These are phyloP conservation scores for Penicillium digitatum DNA, from an alignment of 2,329 filamentous ascomycete species.

Conservation along the genomic window DNA sequence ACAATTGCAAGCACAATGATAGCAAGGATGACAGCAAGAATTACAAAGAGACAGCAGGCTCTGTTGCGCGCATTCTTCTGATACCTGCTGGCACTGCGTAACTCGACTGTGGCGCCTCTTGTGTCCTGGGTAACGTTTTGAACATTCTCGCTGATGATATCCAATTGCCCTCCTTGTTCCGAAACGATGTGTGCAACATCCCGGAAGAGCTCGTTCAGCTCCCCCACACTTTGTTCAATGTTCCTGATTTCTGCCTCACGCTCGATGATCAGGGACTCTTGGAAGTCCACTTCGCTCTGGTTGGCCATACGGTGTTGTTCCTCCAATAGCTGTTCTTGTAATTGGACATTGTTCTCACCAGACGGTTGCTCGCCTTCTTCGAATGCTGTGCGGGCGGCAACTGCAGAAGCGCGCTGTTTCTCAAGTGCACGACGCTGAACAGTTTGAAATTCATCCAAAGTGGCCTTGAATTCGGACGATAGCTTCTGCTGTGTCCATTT, in stretches of 20 bases:
- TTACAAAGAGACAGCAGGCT: conserved; percentile 85
- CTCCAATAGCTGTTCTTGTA: conserved; percentile 65
- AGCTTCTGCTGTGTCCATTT: conserved; percentile 96
- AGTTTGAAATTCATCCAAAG: conserved; percentile 83
- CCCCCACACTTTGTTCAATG: conserved; percentile 92
- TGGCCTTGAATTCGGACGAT: conserved; percentile 85
- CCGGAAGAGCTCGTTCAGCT: conserved; percentile 92
- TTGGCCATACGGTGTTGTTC: conserved; percentile 77
- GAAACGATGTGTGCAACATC: conserved; percentile 97
- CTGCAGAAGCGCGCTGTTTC: conserved; percentile 82
- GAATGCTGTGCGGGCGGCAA: conserved; percentile 74
- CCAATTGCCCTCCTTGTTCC: conserved; percentile 85
- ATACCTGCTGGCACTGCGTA: conserved; percentile 80
- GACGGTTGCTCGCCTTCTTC: conserved; percentile 49
- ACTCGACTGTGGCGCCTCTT: conserved; percentile 76
- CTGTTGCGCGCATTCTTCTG: conserved; percentile 95
- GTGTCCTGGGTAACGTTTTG: conserved; percentile 78
- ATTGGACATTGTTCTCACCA: conserved; percentile 44
- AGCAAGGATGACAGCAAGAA: conserved; percentile 80
- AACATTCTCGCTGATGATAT: conserved; percentile 84
- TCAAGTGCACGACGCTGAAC: conserved; percentile 88
- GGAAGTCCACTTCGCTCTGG: conserved; percentile 95
- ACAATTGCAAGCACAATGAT: conserved; percentile 86
- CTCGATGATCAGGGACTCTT: conserved; percentile 91
- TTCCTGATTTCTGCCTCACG: conserved; percentile 95